phyloP scores from a whole-genome alignment of 345 rosid species.

The Citrus reticulata region DNA sequence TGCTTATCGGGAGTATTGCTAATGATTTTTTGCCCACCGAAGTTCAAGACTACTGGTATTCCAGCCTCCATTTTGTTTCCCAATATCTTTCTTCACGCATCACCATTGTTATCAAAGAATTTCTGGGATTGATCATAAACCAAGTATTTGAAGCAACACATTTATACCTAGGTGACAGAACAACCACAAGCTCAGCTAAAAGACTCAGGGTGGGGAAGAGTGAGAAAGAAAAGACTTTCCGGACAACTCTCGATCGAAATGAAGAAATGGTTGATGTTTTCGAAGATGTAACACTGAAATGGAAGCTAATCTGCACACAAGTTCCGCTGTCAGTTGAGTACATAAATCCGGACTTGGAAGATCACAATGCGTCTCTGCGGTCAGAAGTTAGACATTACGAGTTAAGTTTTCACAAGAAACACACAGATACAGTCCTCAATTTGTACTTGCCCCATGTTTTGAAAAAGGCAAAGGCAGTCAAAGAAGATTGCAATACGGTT shows the following conservation, averaged over 20 bases:
- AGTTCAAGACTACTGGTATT: neutral
- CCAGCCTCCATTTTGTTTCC: neutral
- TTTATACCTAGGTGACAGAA: neutral
- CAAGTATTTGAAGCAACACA: neutral
- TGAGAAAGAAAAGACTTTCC: slow-evolving; percentile 8
- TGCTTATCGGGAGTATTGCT: neutral
- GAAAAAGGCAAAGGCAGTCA: neutral
- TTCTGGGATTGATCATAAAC: neutral
- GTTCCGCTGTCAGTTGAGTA: neutral
- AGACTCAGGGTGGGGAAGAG: slow-evolving; percentile 18
- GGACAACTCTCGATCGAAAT: slow-evolving; percentile 7
- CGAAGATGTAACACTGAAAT: slow-evolving; percentile 10
- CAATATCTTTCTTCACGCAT: neutral
- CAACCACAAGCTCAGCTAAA: neutral
- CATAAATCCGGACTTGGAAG: neutral
- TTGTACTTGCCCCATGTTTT: slow-evolving; percentile 23
- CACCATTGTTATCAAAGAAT: no score
- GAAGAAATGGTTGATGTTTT: slow-evolving; percentile 14
- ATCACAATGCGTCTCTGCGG: neutral
- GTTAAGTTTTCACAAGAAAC: slow-evolving; percentile 20
- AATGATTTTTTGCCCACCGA: neutral
- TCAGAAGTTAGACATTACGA: slow-evolving; percentile 11
- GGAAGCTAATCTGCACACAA: slow-evolving; percentile 9
- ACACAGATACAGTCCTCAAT: slow-evolving; percentile 19
- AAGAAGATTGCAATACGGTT: slow-evolving; percentile 9